Base-by-base conservation (phyloP, 306 rosid genomes). In the Medicago ruthenica region DNA sequence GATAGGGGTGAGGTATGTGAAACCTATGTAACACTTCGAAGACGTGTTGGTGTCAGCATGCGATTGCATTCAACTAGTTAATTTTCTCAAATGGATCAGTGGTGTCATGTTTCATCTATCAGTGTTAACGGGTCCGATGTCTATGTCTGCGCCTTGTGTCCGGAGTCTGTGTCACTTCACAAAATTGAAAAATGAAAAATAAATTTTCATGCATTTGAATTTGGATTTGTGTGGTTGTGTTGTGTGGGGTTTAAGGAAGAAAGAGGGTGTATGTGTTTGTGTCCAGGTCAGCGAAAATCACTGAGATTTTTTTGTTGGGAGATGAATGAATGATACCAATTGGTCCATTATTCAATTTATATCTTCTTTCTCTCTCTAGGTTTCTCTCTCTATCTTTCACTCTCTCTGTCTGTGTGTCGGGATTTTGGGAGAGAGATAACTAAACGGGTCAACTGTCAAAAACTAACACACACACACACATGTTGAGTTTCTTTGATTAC, bases 381-480 rank as follows among this genome's bases (percentile, higher is more conserved):
- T 55, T 81, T 57, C 67, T 83, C 88, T 85, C 80, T 81, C 87
- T 79, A 82, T 77, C 77, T 82, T 80, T 83, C 84, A 79, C 86
- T 71, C 88, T 80, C 73, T 80, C 81, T 81, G 84, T 85, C 87
- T 55, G 81, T 88, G n/a, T n/a, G 90, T 92, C 87, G 93, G 93
- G 90, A 65, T 76, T 80, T 85, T 77, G 85, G 67, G 89, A 59
- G 89, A 59, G 89, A 67, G 77, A 72, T 77, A 87, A 88, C 90
- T 87, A 87, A 87, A 77, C 85, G 67, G 70, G 92, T 87, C 96
- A 94, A 90, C 93, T 85, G 96, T 90, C 88, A 81, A 83, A 84
- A 83, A 81, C 90, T 41, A 77, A 78, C 82, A 87, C 82, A 83
- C 82, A 42, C n/a, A n/a, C 88, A 83, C 83, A 55, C 73, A 55